Evolutionary conservation across 2,329 filamentous ascomycete species (phyloP).

Genomic region (Calonectria montana): DNA sequence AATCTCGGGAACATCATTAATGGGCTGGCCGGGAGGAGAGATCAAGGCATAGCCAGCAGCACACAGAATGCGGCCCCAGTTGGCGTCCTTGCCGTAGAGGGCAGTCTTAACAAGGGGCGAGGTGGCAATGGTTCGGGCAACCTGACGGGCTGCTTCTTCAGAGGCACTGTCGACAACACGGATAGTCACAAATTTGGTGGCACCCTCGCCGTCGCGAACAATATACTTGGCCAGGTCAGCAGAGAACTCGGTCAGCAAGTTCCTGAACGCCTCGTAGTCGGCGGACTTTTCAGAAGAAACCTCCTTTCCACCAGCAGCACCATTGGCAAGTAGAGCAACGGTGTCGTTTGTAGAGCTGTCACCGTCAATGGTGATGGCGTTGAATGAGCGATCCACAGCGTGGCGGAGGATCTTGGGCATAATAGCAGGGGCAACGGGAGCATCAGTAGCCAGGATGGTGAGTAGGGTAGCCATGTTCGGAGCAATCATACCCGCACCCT

Average conservation of each 20-base stretch:
- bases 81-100: slow-evolving; percentile 95
- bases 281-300: slow-evolving; percentile 64
- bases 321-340: slow-evolving; percentile 93
- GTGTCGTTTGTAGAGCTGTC: slow-evolving; percentile 99
- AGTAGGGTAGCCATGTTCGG: slow-evolving; percentile 98
- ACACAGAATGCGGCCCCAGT: slow-evolving; percentile 97
- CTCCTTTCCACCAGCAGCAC: slow-evolving; percentile 80
- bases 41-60: slow-evolving; percentile 86
- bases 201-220: slow-evolving; percentile 95
- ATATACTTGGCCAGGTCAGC: slow-evolving; percentile 90
- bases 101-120: slow-evolving; percentile 97
- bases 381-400: slow-evolving; percentile 88
- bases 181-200: slow-evolving; percentile 97
- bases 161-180: slow-evolving; percentile 79
- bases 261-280: slow-evolving; percentile 78
- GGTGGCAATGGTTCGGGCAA: slow-evolving; percentile 88
- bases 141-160: slow-evolving; percentile 77
- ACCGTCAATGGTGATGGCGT: slow-evolving; percentile 96
- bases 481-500: slow-evolving; percentile 99
- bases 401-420: slow-evolving; percentile 77
- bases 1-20: slow-evolving; percentile 72
- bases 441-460: slow-evolving; percentile 92
- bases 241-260: slow-evolving; percentile 80
- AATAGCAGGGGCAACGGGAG: slow-evolving; percentile 75
- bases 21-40: slow-evolving; percentile 66